These are phyloP conservation scores for Haplographium delicatum DNA, from an alignment of 495 filamentous ascomycete genomes.

Conservation along the genomic window DNA sequence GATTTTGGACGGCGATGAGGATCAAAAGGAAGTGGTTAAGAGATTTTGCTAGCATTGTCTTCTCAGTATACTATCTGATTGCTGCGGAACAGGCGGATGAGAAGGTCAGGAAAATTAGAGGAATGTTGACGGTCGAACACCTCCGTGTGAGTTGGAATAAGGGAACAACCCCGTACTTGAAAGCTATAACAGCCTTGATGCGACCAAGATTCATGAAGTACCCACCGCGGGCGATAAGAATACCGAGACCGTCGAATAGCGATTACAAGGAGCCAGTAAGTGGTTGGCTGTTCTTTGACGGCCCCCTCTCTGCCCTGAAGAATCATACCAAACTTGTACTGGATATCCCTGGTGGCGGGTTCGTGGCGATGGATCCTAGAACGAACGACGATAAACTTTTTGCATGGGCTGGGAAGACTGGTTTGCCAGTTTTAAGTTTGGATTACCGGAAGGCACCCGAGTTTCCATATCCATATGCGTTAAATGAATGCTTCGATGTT, in stretches of 20 bases:
- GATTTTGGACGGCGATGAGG: conserved; percentile 97
- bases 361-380: conserved; percentile 90
- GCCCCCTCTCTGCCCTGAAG: conserved; percentile 68
- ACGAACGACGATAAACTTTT: conserved; percentile 89
- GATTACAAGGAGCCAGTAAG: conserved; percentile 76
- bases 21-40: conserved; percentile 76
- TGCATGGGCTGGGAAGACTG: conserved; percentile 79
- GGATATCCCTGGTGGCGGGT: conserved; percentile 92
- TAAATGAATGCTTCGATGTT: conserved; percentile 95
- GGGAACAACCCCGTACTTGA: conserved; percentile 75
- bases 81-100: conserved; percentile 94
- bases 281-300: conserved; percentile 94
- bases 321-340: conserved; percentile 77
- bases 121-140: conserved; percentile 83
- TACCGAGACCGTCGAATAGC: conserved; percentile 71
- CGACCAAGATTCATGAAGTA: conserved; percentile 76
- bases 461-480: conserved; percentile 87
- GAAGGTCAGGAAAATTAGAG: conserved; percentile 89
- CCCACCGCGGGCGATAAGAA: conserved; percentile 72
- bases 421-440: conserved; percentile 79
- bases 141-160: conserved; percentile 95
- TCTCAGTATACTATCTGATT: conserved; percentile 83
- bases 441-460: conserved; percentile 96
- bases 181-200: conserved; percentile 59
- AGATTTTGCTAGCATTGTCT: conserved; percentile 75